A percentile compares a stretch with the other conserved stretches of the same genome.
Conservation (phyloP, 805 yeast species). For the Ogataea siamensis region DNA sequence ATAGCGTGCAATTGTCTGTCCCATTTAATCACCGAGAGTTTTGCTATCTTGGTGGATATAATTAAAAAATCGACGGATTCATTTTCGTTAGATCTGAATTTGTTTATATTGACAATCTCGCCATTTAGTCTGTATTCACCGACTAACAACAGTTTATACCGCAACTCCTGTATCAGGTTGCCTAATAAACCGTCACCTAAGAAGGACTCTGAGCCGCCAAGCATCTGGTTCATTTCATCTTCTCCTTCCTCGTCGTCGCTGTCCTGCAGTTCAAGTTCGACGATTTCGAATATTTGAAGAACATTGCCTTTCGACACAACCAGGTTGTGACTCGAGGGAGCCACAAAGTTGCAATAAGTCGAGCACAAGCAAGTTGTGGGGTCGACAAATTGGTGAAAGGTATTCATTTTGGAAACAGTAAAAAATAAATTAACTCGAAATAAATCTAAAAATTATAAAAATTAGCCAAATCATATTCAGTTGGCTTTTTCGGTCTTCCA, state of each 20-base stretch:
- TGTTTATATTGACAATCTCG: conserved; percentile 53
- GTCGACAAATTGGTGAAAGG: conserved; percentile 70
- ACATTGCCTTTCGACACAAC: conserved; percentile 69
- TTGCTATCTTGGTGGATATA: conserved; percentile 70
- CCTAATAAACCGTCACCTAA: conserved; percentile 23
- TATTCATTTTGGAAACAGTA: conserved; percentile 56
- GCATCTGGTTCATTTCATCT: conserved; percentile 17
- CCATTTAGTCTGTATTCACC: conserved; percentile 77
- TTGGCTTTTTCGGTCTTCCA: conserved; percentile 30
- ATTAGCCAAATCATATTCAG: background rate
- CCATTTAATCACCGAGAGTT: conserved; percentile 75
- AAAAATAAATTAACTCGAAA: background rate
- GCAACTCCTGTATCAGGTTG: conserved; percentile 16
- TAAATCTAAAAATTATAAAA: background rate
- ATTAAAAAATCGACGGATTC: conserved; percentile 54
- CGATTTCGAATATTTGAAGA: conserved; percentile 57
- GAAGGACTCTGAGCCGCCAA: conserved; percentile 21
- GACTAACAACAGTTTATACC: conserved; percentile 40
- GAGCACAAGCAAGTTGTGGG: conserved; percentile 73
- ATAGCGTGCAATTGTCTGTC: conserved; percentile 51
- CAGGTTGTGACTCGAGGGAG: conserved; percentile 48
- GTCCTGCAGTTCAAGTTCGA: conserved; percentile 25
- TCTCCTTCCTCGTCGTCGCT: conserved; percentile 18
- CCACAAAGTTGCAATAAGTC: conserved; percentile 43
- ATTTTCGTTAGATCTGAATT: conserved; percentile 49